phyloP scores from a whole-genome alignment of 2,329 filamentous ascomycete genomes.

The Ramularia collo-cygni region DNA sequence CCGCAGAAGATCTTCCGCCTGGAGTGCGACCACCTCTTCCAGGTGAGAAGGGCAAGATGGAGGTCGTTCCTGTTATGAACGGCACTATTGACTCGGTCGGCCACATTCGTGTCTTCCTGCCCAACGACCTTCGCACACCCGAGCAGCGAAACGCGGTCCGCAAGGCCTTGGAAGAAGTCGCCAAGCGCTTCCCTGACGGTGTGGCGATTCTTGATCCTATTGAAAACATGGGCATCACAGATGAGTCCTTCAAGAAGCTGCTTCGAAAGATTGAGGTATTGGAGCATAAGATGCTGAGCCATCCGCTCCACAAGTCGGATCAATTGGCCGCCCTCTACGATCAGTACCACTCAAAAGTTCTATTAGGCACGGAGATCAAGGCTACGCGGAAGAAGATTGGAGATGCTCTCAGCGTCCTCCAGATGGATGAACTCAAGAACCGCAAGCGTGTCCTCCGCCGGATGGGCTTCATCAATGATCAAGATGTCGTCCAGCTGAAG shows the following conservation, averaged over 20 bases:
- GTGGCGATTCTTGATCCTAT: conserved; percentile 84
- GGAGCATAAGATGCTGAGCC: conserved; percentile 80
- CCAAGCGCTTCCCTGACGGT: conserved; percentile 85
- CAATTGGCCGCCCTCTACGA: conserved; percentile 78
- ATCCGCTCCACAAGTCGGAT: conserved; percentile 86
- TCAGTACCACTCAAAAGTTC: conserved; percentile 76
- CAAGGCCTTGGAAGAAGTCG: conserved; percentile 68
- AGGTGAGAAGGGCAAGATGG: conserved; percentile 63
- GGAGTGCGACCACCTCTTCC: conserved; percentile 54
- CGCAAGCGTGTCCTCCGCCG: conserved; percentile 91
- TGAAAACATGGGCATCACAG: conserved; percentile 90
- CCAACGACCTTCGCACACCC: conserved; percentile 62
- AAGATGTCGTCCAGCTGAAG: conserved; percentile 93
- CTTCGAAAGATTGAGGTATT: conserved; percentile 92
- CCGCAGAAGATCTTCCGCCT: conserved; percentile 51
- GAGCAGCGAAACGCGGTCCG: conserved; percentile 63
- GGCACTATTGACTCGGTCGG: conserved; percentile 79
- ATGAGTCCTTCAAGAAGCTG: conserved; percentile 88
- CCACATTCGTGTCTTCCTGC: conserved; percentile 75
- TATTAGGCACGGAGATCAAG: conserved; percentile 72
- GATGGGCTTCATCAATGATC: conserved; percentile 90
- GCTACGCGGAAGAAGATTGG: conserved; percentile 79
- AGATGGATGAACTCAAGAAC: conserved; percentile 92
- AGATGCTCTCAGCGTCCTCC: conserved; percentile 78
- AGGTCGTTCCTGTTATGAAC: conserved; percentile 78